Percentiles rank a stretch among this genome's conserved stretches.
Conservation (phyloP, 75 land plant genomes). For the Larix kaempferi region DNA sequence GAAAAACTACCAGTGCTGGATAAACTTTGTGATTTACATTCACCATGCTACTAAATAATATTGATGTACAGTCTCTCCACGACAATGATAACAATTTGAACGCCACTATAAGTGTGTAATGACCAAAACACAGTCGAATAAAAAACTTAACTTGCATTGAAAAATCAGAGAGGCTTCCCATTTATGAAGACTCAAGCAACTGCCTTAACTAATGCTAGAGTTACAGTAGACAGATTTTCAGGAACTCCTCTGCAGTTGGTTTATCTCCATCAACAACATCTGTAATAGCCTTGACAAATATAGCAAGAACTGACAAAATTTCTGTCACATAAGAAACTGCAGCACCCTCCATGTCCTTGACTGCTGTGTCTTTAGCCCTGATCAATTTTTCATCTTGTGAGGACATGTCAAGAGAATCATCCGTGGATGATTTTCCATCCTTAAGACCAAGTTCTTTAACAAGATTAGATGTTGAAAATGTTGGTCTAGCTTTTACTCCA, state of each 20-base stretch:
- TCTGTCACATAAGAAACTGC: constrained; percentile 84
- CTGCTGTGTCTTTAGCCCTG: constrained; percentile 74
- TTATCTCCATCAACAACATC: constrained; percentile 88
- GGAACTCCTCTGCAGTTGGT: constrained; percentile 89
- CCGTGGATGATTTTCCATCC: constrained; percentile 87
- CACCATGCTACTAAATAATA: not conserved
- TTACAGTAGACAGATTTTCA: constrained; percentile 76
- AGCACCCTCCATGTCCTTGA: constrained; percentile 99
- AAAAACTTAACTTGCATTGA: constrained; percentile 13
- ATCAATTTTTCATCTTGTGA: constrained; percentile 82
- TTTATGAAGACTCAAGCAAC: constrained; percentile 55
- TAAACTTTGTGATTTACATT: too few relatives aligned
- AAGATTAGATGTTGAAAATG: constrained; percentile 60
- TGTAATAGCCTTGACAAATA: constrained; percentile 85
- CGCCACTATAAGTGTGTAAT: not conserved
- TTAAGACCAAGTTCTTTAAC: constrained; percentile 65
- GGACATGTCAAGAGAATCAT: constrained; percentile 89
- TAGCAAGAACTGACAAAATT: constrained; percentile 70
- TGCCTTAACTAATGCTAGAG: constrained; percentile 55
- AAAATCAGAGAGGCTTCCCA: constrained; percentile 70
- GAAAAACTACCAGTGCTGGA: too few relatives aligned
- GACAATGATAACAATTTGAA: not conserved
- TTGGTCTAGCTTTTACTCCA: constrained; percentile 66
- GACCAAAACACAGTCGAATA: not conserved
- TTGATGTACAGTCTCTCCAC: not conserved